Percentiles rank a stretch among this genome's conserved stretches.
Conservation (phyloP, 805 yeast species). For the Candida parachauliodes region DNA sequence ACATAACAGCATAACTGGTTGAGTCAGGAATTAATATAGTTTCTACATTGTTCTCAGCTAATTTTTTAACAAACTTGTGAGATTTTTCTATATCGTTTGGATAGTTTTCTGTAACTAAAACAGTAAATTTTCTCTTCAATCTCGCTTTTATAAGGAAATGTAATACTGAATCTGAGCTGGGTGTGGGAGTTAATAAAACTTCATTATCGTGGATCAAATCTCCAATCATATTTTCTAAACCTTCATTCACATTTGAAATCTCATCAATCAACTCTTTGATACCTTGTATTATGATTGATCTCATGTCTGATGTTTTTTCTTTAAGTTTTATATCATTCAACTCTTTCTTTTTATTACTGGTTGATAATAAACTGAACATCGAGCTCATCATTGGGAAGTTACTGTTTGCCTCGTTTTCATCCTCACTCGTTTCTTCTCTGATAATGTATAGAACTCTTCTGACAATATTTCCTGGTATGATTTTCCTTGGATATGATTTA, state of each 20-base stretch:
- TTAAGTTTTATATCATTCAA: constrained; percentile 22
- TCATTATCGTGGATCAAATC: constrained; percentile 94
- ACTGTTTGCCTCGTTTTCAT: constrained; percentile 48
- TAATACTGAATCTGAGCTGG: constrained; percentile 83
- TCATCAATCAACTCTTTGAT: constrained; percentile 91
- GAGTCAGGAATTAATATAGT: constrained; percentile 91
- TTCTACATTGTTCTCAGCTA: constrained; percentile 83
- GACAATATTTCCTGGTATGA: constrained; percentile 85
- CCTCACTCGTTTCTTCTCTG: constrained; percentile 82
- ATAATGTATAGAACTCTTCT: constrained; percentile 83
- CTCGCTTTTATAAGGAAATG: constrained; percentile 85
- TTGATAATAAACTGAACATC: constrained; percentile 77
- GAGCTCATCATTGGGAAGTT: constrained; percentile 72
- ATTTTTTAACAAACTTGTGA: constrained; percentile 71
- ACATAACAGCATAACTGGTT: constrained; percentile 92
- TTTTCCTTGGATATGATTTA: constrained; percentile 84
- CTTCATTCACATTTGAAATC: constrained; percentile 82
- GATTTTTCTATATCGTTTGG: constrained; percentile 84
- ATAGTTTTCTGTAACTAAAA: constrained; percentile 83
- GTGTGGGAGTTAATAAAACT: constrained; percentile 86
- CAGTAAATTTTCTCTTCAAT: constrained; percentile 86
- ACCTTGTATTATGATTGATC: constrained; percentile 86
- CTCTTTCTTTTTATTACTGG: constrained; percentile 23
- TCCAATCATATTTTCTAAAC: constrained; percentile 83
- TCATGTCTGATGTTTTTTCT: constrained; percentile 56